Percentiles rank a stretch among this genome's conserved stretches.
phyloP scores from a whole-genome alignment of 495 filamentous ascomycete species.

The Daldinia concentrica region DNA sequence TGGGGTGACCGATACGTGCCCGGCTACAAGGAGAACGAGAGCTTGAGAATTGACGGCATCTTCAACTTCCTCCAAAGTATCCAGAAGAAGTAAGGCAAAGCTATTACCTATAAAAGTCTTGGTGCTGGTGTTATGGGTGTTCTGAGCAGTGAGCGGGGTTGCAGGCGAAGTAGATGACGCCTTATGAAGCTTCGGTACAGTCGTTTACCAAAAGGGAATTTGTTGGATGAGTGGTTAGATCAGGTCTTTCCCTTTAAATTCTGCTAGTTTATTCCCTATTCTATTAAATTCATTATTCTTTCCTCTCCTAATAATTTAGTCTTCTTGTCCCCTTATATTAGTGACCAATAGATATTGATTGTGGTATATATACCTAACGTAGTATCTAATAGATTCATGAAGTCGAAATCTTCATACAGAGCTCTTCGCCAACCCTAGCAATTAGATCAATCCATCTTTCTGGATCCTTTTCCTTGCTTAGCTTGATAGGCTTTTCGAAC shows the following conservation, averaged over 20 bases:
- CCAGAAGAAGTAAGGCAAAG: background rate
- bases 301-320: background rate
- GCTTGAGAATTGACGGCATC: conserved; percentile 39
- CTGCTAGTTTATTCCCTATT: background rate
- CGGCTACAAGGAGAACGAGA: conserved; percentile 23
- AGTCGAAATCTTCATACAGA: background rate
- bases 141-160: background rate
- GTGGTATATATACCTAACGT: background rate
- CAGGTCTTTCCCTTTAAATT: background rate
- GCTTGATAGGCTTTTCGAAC: background rate
- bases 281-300: background rate
- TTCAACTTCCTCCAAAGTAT: conserved; percentile 25
- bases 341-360: background rate
- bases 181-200: background rate
- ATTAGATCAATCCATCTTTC: background rate
- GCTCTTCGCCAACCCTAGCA: background rate
- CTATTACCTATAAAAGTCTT: background rate
- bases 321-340: background rate
- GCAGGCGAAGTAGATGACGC: background rate
- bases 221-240: conserved; percentile 5
- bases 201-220: background rate
- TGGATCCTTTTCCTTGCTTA: background rate
- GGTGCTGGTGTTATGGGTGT: conserved; percentile 15
- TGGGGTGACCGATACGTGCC: conserved; percentile 39
- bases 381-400: background rate